Evolutionary conservation across 305 asterid genomes (phyloP), one percentile per base, ranked within the genome.

Genomic region (Fraxinus baroniana): DNA sequence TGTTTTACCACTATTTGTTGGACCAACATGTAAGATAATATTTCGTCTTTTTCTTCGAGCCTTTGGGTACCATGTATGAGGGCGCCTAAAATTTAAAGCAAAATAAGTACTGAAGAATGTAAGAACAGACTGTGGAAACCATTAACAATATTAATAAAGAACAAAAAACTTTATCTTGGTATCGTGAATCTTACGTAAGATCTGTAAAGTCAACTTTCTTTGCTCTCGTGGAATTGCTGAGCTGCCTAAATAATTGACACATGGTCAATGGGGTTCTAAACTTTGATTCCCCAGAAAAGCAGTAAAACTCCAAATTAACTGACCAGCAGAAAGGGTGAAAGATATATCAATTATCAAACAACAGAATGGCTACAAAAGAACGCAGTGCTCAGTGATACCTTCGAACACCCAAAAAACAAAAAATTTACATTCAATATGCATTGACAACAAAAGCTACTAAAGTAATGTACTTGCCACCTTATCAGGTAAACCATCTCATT

Each of bases 1-100:
- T 20, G 99, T 95, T 92, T 95, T 95, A 73, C 99, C 99, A 82
- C 99, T 95, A 85, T 95, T 95, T 83, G 99, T 95, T 36, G 99
- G 99, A 78, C 99, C 99, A 74, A 95, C 99, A 76, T 95, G 99
- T 83, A 95, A 88, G 78, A 87, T 80, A 73, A 95, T 89, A 80
- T 90, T 87, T 86, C 99, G 82, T 80, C 83, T 93, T 77, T 91
- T 93, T 78, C 85, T 88, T 83, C 99, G 94, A 71, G 98, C 99
- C 76, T 81, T 78, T 72, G 98, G 98, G 77, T 94, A 95, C 99
- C 99, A 95, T 79, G 94, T 84, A 82, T 95, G 97, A 4, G 99
- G 99, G 73, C 84, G 83, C 90, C 99, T 95, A 83, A 77, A 80
- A 79, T 83, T 82, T 60, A 81, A 73, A 24, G 81, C 60, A 74